phyloP scores from a whole-genome alignment of 164 flowering plant species.

The Paratinospora sagittata region DNA sequence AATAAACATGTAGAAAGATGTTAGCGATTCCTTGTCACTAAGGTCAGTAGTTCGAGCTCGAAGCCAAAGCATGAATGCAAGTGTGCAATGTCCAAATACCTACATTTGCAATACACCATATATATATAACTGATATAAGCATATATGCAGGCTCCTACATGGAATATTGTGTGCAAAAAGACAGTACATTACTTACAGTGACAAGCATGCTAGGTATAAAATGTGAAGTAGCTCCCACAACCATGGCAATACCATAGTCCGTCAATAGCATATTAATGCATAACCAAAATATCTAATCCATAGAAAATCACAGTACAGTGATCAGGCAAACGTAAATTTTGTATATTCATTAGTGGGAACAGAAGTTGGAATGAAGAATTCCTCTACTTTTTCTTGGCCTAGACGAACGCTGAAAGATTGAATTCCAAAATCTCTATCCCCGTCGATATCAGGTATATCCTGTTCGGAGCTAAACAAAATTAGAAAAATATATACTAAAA shows the following conservation, averaged over 20 bases:
- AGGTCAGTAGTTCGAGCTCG: constrained; percentile 41
- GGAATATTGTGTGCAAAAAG: neutral
- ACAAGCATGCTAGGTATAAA: constrained; percentile 27
- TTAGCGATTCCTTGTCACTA: constrained; percentile 26
- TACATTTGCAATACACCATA: constrained; percentile 7
- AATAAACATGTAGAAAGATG: constrained; percentile 56
- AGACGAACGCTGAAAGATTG: constrained; percentile 41
- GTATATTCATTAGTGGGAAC: neutral
- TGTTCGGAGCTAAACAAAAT: constrained; percentile 11
- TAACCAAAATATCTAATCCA: constrained; percentile 46
- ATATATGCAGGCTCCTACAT: too few species aligned
- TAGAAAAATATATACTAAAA: neutral
- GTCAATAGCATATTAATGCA: constrained; percentile 35
- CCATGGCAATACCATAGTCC: constrained; percentile 42
- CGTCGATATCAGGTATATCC: constrained; percentile 59
- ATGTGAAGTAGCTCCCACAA: constrained; percentile 36
- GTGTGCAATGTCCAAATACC: constrained; percentile 36
- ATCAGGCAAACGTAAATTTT: neutral
- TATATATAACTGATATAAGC: too few species aligned
- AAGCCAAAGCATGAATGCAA: constrained; percentile 34
- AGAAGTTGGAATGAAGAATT: neutral
- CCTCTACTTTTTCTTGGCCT: constrained; percentile 39
- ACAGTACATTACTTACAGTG: constrained; percentile 28
- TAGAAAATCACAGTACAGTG: neutral
- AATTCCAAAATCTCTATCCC: constrained; percentile 48